Evolutionary conservation across 2,329 filamentous ascomycete species (phyloP), one percentile per base, ranked within the genome.

Genomic region (Ophiosphaerella korrae): DNA sequence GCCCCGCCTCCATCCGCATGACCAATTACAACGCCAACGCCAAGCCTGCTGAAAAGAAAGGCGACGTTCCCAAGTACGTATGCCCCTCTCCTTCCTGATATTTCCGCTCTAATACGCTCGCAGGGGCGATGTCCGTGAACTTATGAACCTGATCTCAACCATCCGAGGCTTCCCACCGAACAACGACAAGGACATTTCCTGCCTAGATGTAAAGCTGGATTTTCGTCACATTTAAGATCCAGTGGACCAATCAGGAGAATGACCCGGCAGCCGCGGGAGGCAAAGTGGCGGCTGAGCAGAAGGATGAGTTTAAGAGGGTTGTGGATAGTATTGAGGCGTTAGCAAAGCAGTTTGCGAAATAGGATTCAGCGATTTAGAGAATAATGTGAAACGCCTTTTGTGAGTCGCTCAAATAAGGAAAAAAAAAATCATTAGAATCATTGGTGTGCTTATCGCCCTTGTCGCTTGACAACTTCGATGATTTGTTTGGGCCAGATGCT

Each of bases 251-350:
- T 49, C 62, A 67, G 48, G 74, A 76, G 24, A 69, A 74, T 13
- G 74, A 76, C 46, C 55, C 68, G 3, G 63, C 67, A 3, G 61
- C 70, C 32, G 63, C 63, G 9, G 60, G 71, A 2, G 58, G 56
- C 13, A 72, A 74, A 48, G 53, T 77, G 14, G 68, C 68, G 1
- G 66, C 57, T 6, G 75, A 77, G 70, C 69, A 72, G 55, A 77
- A 76, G 66, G 70, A 76, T 45, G 73, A 73, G 26, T 77, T 77
- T 56, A 75, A 74, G 70, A 61, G 74, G 29, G 66, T 77, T 14
- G 70, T 60, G n/a, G 71, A 77, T 29, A 75, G 72, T n/a, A n/a
- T n/a, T n/a, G n/a, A n/a, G n/a, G n/a, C n/a, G n/a, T n/a, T n/a
- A n/a, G n/a, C n/a, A n/a, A n/a, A n/a, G n/a, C n/a, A n/a, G n/a